Percentiles rank a stretch among this genome's conserved stretches.
Conservation (phyloP, 352 stramenopile species). For the Phytophthora idaei region DNA sequence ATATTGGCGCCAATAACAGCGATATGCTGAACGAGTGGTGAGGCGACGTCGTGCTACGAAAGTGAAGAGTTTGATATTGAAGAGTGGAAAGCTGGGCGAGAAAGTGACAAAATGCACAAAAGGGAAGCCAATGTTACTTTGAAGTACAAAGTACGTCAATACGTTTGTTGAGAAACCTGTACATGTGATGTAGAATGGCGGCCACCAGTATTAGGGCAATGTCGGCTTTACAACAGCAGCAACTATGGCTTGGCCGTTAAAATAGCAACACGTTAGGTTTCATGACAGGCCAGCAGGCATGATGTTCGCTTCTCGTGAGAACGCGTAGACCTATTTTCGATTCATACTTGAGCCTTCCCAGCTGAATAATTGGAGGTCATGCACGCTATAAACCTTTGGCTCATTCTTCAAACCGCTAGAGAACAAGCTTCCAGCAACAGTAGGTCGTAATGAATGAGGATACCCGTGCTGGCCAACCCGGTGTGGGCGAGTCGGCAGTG, state of each 20-base stretch:
- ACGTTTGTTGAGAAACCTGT: not conserved
- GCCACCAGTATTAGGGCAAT: no score
- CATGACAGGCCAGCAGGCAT: not conserved
- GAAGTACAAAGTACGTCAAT: not conserved
- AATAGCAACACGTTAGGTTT: slow-evolving; percentile 9
- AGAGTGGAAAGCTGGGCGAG: not conserved
- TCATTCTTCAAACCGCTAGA: slow-evolving; percentile 24
- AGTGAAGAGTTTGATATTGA: slow-evolving; percentile 2
- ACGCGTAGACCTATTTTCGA: slow-evolving; percentile 28
- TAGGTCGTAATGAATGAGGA: slow-evolving; percentile 13
- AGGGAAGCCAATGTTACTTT: not conserved
- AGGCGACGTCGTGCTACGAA: not conserved
- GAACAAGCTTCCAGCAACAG: not conserved
- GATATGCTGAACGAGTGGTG: slow-evolving; percentile 69
- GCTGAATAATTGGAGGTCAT: not conserved
- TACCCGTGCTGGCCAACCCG: not conserved
- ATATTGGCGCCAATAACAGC: slow-evolving; percentile 77
- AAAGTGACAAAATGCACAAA: slow-evolving; percentile 19
- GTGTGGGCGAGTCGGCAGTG: slow-evolving; percentile 13
- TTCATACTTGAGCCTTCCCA: not conserved
- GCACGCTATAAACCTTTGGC: not conserved
- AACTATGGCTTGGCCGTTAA: not conserved
- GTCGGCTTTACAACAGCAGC: not conserved
- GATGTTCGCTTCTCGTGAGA: not conserved
- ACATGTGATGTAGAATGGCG: no score